A percentile compares a stretch with the other conserved stretches of the same genome.
phyloP scores from a whole-genome alignment of 2,329 filamentous ascomycete species.

The Boeremia exigua region DNA sequence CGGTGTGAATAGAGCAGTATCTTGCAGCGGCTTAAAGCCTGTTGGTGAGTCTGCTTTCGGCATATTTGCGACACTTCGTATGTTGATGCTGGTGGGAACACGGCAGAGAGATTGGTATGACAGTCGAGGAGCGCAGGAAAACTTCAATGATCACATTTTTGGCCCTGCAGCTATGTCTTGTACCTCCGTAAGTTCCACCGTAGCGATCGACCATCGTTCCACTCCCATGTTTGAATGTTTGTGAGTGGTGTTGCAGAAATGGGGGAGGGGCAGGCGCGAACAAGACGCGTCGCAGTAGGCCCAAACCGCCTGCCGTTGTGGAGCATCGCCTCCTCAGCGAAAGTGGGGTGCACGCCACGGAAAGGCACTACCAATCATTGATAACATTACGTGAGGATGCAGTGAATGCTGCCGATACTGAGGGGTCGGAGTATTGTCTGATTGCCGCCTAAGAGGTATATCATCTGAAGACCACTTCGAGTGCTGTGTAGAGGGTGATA shows the following conservation, averaged over 20 bases:
- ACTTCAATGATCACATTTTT: conserved; percentile 15
- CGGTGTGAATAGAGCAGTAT: conserved; percentile 41
- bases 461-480: neutral
- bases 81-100: neutral
- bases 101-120: neutral
- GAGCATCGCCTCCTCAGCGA: neutral
- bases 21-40: conserved; percentile 40
- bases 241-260: conserved; percentile 38
- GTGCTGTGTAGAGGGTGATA: neutral
- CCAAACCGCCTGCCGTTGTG: conserved; percentile 8
- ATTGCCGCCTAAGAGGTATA: conserved; percentile 4
- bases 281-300: conserved; percentile 9
- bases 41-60: conserved; percentile 39
- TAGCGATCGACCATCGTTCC: conserved; percentile 4
- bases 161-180: conserved; percentile 26
- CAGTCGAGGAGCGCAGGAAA: conserved; percentile 1
- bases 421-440: conserved; percentile 16
- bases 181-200: conserved; percentile 33
- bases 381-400: conserved; percentile 29
- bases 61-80: conserved; percentile 27
- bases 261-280: conserved; percentile 29
- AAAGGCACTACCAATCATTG: conserved; percentile 25
- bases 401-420: conserved; percentile 22
- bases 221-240: conserved; percentile 26
- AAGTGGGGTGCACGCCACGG: conserved; percentile 11